Evolutionary conservation across 2,329 filamentous ascomycete species (phyloP).

Genomic region (Podosphaera xanthii): DNA sequence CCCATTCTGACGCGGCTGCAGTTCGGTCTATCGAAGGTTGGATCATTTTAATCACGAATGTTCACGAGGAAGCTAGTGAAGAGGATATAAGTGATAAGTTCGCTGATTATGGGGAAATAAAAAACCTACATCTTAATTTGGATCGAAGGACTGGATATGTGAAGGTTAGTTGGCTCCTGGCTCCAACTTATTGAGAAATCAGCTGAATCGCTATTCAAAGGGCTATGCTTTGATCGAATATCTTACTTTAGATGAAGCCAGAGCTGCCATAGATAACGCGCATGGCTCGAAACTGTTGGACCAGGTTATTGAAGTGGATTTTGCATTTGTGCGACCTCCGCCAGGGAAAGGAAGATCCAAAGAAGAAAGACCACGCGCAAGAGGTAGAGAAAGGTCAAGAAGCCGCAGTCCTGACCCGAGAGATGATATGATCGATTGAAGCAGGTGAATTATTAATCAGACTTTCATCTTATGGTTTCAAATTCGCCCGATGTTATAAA

Average conservation of each 20-base stretch:
- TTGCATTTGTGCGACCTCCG: conserved; percentile 64
- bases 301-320: conserved; percentile 61
- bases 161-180: conserved; percentile 32
- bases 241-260: conserved; percentile 53
- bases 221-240: conserved; percentile 76
- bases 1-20: conserved; percentile 49
- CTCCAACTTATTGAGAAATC: neutral
- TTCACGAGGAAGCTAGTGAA: conserved; percentile 71
- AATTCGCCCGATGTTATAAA: no score
- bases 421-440: conserved; percentile 5
- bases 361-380: conserved; percentile 15
- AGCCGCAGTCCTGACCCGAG: conserved; percentile 15
- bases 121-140: conserved; percentile 66
- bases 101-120: conserved; percentile 66
- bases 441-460: no score
- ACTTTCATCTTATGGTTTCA: no score
- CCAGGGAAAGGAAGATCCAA: conserved; percentile 27
- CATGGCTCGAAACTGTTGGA: conserved; percentile 58
- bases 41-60: conserved; percentile 71
- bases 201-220: conserved; percentile 21
- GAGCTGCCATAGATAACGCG: conserved; percentile 62
- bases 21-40: conserved; percentile 76
- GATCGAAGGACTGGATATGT: conserved; percentile 68
- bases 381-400: conserved; percentile 15
- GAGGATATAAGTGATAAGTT: conserved; percentile 65